phyloP scores from a whole-genome alignment of 2,329 filamentous ascomycete species.

The Xylariaceae sp. region DNA sequence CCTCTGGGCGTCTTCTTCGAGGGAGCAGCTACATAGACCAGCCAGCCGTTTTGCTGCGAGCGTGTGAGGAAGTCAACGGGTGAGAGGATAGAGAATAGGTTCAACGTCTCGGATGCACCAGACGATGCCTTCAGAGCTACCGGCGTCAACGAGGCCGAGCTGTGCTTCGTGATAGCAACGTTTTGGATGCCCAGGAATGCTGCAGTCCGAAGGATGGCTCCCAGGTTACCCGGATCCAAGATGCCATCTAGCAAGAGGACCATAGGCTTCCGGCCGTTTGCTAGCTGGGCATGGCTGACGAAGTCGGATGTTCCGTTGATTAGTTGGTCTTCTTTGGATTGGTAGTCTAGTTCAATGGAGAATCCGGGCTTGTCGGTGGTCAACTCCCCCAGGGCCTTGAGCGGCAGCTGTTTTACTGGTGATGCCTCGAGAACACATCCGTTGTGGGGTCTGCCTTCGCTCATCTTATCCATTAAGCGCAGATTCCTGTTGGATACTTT shows the following conservation, averaged over 20 bases:
- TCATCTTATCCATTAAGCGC: slow-evolving; percentile 75
- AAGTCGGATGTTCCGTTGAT: slow-evolving; percentile 66
- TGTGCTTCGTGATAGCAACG: slow-evolving; percentile 68
- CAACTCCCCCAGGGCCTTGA: slow-evolving; percentile 52
- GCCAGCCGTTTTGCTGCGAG: slow-evolving; percentile 71
- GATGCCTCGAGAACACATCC: slow-evolving; percentile 84
- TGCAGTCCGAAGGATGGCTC: slow-evolving; percentile 80
- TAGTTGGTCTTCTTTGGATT: slow-evolving; percentile 66
- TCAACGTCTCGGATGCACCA: slow-evolving; percentile 77
- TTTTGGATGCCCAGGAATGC: slow-evolving; percentile 88
- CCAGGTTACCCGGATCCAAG: slow-evolving; percentile 83
- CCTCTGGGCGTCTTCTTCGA: slow-evolving; percentile 35
- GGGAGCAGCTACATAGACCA: slow-evolving; percentile 69
- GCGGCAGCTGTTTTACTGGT: slow-evolving; percentile 66
- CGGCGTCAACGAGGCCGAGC: slow-evolving; percentile 68
- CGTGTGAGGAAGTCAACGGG: slow-evolving; percentile 63
- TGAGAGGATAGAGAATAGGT: slow-evolving; percentile 64
- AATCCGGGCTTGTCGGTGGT: slow-evolving; percentile 49
- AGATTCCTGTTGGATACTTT: slow-evolving; percentile 55
- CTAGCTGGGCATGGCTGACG: slow-evolving; percentile 32
- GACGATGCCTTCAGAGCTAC: slow-evolving; percentile 82
- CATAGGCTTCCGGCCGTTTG: slow-evolving; percentile 55
- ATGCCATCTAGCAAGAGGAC: slow-evolving; percentile 71
- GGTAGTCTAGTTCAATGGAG: slow-evolving; percentile 54
- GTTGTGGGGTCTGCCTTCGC: slow-evolving; percentile 78